Conservation (phyloP, 2,329 filamentous ascomycete genomes). For the Amesomyces nigricolor region DNA sequence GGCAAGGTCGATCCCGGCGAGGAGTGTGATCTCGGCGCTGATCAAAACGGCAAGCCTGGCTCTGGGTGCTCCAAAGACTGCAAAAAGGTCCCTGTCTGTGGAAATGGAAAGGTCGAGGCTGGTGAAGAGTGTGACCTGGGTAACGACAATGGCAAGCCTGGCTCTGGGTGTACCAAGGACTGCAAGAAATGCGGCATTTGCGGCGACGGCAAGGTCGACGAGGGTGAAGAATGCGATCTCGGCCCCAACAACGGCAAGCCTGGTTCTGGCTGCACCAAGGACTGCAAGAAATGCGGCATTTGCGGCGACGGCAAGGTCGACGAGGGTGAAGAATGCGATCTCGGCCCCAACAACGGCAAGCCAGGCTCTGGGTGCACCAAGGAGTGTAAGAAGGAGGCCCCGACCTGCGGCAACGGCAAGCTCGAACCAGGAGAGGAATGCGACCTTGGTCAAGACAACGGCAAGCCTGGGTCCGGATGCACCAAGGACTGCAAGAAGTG, state of each 20-base stretch:
- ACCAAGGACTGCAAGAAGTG: too few species aligned
- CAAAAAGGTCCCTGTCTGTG: background rate
- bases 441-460: background rate
- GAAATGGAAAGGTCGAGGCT: background rate
- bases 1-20: background rate
- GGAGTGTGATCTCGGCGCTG: background rate
- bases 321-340: background rate
- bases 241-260: slow-evolving; percentile 3
- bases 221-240: slow-evolving; percentile 14
- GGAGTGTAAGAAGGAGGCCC: background rate
- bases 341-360: slow-evolving; percentile 3
- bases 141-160: slow-evolving; percentile 1
- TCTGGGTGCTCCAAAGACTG: slow-evolving; percentile 7
- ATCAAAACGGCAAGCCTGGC: slow-evolving; percentile 6
- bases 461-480: too few species aligned
- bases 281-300: background rate
- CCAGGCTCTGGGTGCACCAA: slow-evolving; percentile 6
- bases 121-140: slow-evolving; percentile 15
- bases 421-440: background rate
- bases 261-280: background rate
- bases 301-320: background rate
- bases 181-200: slow-evolving; percentile 1
- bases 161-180: slow-evolving; percentile 1
- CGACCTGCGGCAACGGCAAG: background rate
- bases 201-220: slow-evolving; percentile 6